These are phyloP conservation scores for Ustilago tritici DNA, from an alignment of 1,284 basidiomycete species.

Conservation along the genomic window DNA sequence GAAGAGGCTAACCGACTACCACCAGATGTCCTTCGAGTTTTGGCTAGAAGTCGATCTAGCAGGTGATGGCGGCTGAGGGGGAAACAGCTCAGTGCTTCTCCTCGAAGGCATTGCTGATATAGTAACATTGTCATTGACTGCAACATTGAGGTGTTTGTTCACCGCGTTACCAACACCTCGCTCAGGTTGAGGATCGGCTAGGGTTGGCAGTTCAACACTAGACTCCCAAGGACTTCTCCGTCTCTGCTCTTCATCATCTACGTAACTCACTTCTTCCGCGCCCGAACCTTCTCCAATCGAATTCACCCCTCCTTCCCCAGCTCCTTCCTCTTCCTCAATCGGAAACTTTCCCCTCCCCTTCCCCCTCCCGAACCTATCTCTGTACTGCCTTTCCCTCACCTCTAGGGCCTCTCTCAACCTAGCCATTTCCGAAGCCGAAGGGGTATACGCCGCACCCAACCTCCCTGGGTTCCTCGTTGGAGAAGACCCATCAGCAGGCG, in stretches of 20 bases:
- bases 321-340: slow-evolving; percentile 32
- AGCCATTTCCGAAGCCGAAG: slow-evolving; percentile 37
- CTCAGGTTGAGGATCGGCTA: background rate
- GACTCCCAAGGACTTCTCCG: slow-evolving; percentile 16
- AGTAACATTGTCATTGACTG: background rate
- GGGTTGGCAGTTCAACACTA: slow-evolving; percentile 15
- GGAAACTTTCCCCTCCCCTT: slow-evolving; percentile 16
- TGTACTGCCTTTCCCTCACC: slow-evolving; percentile 46
- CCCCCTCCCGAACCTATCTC: slow-evolving; percentile 23
- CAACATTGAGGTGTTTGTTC: background rate
- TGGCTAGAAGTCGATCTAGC: slow-evolving; percentile 20
- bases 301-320: background rate
- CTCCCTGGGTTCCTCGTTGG: slow-evolving; percentile 24
- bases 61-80: slow-evolving; percentile 20
- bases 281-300: slow-evolving; percentile 28
- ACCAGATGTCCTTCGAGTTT: slow-evolving; percentile 31
- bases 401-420: slow-evolving; percentile 43
- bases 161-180: background rate
- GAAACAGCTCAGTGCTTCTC: background rate
- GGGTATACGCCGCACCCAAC: slow-evolving; percentile 27
- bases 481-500: slow-evolving; percentile 21
- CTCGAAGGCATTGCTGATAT: background rate
- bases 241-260: slow-evolving; percentile 14
- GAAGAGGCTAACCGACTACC: slow-evolving; percentile 10
- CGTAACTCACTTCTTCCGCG: slow-evolving; percentile 14